These are phyloP conservation scores for Thermomucor indicae-seudaticae DNA, from an alignment of 371 early-diverging fungal species.

Conservation along the genomic window DNA sequence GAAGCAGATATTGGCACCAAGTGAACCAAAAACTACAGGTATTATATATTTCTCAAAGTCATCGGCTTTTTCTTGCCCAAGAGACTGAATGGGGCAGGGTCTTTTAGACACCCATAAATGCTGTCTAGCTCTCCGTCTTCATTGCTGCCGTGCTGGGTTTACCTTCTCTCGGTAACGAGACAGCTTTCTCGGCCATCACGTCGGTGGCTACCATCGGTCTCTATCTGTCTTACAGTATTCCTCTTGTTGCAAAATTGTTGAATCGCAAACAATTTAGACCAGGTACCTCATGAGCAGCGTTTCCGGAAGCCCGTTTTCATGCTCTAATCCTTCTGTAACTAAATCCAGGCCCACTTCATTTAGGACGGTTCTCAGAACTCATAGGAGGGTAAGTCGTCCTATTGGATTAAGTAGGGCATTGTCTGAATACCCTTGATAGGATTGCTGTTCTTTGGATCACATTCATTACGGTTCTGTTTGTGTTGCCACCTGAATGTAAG, in stretches of 20 bases:
- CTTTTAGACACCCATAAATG: constrained; percentile 35
- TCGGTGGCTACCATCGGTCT: constrained; percentile 61
- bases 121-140: constrained; percentile 44
- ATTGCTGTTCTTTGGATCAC: constrained; percentile 42
- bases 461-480: constrained; percentile 49
- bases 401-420: not conserved
- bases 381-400: constrained; percentile 22
- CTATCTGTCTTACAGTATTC: constrained; percentile 55
- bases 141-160: constrained; percentile 45
- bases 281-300: too few relatives aligned
- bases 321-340: too few relatives aligned
- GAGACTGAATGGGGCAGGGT: not conserved
- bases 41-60: constrained; percentile 16
- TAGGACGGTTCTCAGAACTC: constrained; percentile 36
- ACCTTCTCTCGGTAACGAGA: constrained; percentile 28
- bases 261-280: constrained; percentile 15
- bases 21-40: constrained; percentile 25
- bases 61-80: not conserved
- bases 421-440: not conserved
- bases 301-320: too few relatives aligned
- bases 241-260: constrained; percentile 12
- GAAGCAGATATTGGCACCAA: constrained; percentile 37
- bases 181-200: constrained; percentile 54
- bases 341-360: constrained; percentile 25
- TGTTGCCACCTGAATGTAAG: constrained; percentile 34